Conservation (phyloP, 2,329 filamentous ascomycete genomes). For the Claviceps sp. region DNA sequence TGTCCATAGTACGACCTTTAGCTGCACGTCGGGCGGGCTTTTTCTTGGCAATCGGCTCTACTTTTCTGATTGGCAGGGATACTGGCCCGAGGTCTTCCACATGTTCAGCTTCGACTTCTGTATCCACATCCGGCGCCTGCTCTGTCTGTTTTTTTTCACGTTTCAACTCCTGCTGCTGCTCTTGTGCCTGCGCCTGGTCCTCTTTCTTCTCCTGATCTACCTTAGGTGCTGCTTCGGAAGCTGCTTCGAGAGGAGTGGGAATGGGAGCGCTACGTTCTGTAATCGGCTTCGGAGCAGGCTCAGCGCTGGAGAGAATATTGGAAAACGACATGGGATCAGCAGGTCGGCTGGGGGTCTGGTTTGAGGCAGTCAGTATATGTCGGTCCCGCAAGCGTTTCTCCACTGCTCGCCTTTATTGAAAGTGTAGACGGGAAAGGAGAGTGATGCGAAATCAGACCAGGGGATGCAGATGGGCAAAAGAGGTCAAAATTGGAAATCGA, state of each 20-base stretch:
- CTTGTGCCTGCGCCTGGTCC: background rate
- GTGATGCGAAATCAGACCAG: background rate
- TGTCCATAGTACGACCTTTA: slow-evolving; percentile 37
- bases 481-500: background rate
- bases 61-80: slow-evolving; percentile 12
- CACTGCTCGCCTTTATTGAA: too few species aligned
- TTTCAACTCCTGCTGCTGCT: slow-evolving; percentile 3
- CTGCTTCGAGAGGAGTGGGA: slow-evolving; percentile 17
- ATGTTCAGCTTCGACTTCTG: slow-evolving; percentile 16
- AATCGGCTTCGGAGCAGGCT: slow-evolving; percentile 45
- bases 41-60: slow-evolving; percentile 18
- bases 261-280: slow-evolving; percentile 27
- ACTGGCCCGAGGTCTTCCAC: slow-evolving; percentile 23
- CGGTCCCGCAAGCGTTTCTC: too few species aligned
- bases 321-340: slow-evolving; percentile 92
- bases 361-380: background rate
- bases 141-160: too few species aligned
- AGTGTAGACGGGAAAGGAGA: too few species aligned
- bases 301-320: slow-evolving; percentile 76
- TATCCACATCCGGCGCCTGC: slow-evolving; percentile 12
- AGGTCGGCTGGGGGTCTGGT: slow-evolving; percentile 56
- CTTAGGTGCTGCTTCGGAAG: slow-evolving; percentile 12
- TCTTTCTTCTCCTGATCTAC: background rate
- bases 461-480: background rate
- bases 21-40: slow-evolving; percentile 22